phyloP scores from a whole-genome alignment of 2,329 filamentous ascomycete species.

The Arthrocladium fulminans region DNA sequence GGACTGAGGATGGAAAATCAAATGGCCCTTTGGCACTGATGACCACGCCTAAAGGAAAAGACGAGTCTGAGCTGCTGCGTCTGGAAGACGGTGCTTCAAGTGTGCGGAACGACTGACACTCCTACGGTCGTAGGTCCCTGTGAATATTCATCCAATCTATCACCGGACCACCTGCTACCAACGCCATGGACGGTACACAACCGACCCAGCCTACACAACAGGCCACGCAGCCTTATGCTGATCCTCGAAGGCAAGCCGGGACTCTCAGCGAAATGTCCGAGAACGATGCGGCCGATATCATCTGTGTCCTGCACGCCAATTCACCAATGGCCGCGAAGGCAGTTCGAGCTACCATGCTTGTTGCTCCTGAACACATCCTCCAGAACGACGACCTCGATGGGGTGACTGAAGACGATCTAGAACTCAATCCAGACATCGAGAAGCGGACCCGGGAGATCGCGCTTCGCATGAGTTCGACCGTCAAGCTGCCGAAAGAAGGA shows the following conservation, averaged over 20 bases:
- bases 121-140: neutral
- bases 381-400: conserved; percentile 38
- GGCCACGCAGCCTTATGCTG: conserved; percentile 70
- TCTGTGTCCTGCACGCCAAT: conserved; percentile 77
- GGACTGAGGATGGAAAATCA: too few species aligned
- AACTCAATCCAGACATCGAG: conserved; percentile 24
- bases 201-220: conserved; percentile 42
- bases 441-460: conserved; percentile 54
- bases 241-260: conserved; percentile 68
- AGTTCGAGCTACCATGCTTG: conserved; percentile 48
- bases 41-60: too few species aligned
- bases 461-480: conserved; percentile 64
- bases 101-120: neutral
- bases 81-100: too few species aligned
- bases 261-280: conserved; percentile 76
- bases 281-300: conserved; percentile 75
- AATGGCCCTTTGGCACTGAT: too few species aligned
- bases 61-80: too few species aligned
- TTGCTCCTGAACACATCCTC: conserved; percentile 53
- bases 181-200: conserved; percentile 4
- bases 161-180: neutral
- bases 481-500: conserved; percentile 61
- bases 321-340: conserved; percentile 64
- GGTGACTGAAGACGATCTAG: conserved; percentile 34
- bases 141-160: neutral